Evolutionary conservation across 140 eudicot species (phyloP).

Genomic region (Flaveria floridana): DNA sequence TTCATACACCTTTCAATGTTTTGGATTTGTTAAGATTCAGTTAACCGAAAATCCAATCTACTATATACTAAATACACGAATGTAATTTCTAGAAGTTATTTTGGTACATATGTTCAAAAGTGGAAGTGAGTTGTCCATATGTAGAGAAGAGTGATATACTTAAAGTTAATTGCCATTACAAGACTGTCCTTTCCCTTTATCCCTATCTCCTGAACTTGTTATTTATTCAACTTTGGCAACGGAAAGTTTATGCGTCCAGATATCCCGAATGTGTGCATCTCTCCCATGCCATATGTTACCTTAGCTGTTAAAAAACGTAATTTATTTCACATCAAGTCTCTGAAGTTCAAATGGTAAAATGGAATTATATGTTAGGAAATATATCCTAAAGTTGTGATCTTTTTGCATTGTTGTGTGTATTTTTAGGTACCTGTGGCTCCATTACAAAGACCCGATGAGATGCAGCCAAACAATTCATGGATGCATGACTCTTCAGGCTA

Average conservation of each 20-base stretch:
- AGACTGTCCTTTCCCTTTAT: slow-evolving; percentile 19
- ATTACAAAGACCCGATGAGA: slow-evolving; percentile 89
- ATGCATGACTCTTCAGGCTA: slow-evolving; percentile 62
- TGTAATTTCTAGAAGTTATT: not conserved
- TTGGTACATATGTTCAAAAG: not conserved
- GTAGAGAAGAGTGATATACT: not conserved
- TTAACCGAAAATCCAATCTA: not conserved
- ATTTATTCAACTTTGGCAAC: slow-evolving; percentile 8
- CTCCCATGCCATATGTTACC: slow-evolving; percentile 5
- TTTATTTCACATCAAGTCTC: slow-evolving; percentile 1
- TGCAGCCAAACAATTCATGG: slow-evolving; percentile 80
- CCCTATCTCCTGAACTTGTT: slow-evolving; percentile 4
- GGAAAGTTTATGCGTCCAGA: not conserved
- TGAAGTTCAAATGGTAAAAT: slow-evolving; percentile 14
- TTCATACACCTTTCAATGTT: not conserved
- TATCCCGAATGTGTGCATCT: not conserved
- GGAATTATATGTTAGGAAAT: not conserved
- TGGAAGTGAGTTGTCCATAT: not conserved
- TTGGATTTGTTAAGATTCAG: not conserved
- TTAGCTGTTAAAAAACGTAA: slow-evolving; percentile 7
- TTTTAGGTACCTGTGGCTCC: slow-evolving; percentile 84
- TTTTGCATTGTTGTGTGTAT: slow-evolving; percentile 22
- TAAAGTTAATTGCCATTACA: not conserved
- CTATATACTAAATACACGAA: not conserved
- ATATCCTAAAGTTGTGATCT: slow-evolving; percentile 5